These are phyloP conservation scores for Paramecium sonneborni DNA, from an alignment of 73 alveolate species.

Conservation along the genomic window DNA sequence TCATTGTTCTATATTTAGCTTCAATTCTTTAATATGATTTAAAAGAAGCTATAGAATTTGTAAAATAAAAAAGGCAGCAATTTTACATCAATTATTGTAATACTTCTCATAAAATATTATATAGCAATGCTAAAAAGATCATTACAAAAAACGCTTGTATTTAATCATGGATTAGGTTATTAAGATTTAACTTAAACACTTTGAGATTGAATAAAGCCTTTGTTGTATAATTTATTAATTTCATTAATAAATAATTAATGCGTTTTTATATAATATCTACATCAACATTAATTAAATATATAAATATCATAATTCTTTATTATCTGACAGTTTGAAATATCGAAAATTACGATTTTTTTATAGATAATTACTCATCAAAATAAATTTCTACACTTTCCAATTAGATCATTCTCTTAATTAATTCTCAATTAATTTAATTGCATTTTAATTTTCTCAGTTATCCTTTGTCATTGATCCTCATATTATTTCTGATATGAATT, in stretches of 20 bases:
- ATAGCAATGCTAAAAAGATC: conserved; percentile 2
- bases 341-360: not conserved
- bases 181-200: not conserved
- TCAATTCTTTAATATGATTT: not conserved
- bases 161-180: conserved; percentile 22
- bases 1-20: conserved; percentile 73
- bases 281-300: not conserved
- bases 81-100: conserved; percentile 8
- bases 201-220: not conserved
- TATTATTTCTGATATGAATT: not conserved
- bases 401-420: no score
- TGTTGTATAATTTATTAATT: not conserved
- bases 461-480: not conserved
- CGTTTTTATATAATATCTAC: not conserved
- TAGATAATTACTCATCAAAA: no score
- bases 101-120: not conserved
- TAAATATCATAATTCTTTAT: not conserved
- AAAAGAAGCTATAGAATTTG: conserved; percentile 13
- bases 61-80: not conserved
- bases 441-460: not conserved
- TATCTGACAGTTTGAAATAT: not conserved
- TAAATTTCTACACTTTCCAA: no score
- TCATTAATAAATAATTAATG: not conserved
- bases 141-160: not conserved
- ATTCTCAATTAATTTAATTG: conserved; percentile 46